Conservation (phyloP, 129 eudicot genomes). For the Centella asiatica region DNA sequence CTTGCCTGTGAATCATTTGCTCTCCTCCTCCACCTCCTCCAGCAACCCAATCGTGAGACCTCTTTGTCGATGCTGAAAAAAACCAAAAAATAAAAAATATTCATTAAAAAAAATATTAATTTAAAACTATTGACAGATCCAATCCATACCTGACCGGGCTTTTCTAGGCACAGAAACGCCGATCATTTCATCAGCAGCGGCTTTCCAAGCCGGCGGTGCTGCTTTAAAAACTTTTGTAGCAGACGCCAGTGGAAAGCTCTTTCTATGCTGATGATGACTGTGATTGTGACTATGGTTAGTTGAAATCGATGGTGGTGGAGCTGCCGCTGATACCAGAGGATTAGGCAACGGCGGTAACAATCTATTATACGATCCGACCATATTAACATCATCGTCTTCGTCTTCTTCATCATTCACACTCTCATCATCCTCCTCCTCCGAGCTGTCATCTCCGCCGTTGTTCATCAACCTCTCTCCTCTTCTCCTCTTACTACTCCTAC, state of each 20-base stretch:
- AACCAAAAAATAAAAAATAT: not conserved
- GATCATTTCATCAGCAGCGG: slow-evolving; percentile 82
- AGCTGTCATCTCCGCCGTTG: slow-evolving; percentile 59
- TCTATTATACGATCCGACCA: slow-evolving; percentile 27
- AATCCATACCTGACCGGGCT: slow-evolving; percentile 77
- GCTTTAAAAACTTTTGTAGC: slow-evolving; percentile 36
- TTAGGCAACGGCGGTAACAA: slow-evolving; percentile 45
- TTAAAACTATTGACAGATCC: not conserved
- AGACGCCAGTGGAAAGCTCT: slow-evolving; percentile 49
- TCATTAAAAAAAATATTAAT: not conserved
- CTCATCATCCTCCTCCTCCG: slow-evolving; percentile 76
- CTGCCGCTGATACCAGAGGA: slow-evolving; percentile 16
- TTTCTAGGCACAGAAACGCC: slow-evolving; percentile 84
- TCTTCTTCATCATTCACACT: slow-evolving; percentile 80
- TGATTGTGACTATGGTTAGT: slow-evolving; percentile 31
- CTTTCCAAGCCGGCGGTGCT: slow-evolving; percentile 66
- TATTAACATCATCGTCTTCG: slow-evolving; percentile 51
- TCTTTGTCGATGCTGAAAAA: slow-evolving; percentile 77
- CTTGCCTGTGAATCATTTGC: slow-evolving; percentile 54
- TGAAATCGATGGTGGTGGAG: slow-evolving; percentile 25
- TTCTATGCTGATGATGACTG: slow-evolving; percentile 38
- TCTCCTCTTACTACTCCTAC: slow-evolving; percentile 56
- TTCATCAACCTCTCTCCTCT: slow-evolving; percentile 50
- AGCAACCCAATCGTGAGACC: slow-evolving; percentile 78
- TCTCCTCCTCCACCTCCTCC: slow-evolving; percentile 41